Conservation (phyloP, 2,329 filamentous ascomycete genomes). For the Coniochaeta prunicola region DNA sequence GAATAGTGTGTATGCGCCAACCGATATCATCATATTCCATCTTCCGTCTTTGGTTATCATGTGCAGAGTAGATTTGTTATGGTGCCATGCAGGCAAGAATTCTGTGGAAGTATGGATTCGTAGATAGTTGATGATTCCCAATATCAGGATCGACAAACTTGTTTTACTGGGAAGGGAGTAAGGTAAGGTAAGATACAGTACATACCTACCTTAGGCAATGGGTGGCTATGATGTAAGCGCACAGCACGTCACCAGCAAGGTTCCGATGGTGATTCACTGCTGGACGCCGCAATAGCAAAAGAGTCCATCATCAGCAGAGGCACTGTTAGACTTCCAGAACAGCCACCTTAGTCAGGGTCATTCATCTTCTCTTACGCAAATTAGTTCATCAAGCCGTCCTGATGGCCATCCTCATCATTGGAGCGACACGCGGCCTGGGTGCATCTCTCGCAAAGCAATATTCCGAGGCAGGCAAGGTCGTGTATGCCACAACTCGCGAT, state of each 20-base stretch:
- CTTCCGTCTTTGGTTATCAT: too few species aligned
- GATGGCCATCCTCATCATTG: slow-evolving; percentile 49
- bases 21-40: too few species aligned
- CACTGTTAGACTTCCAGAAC: too few species aligned
- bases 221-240: not conserved
- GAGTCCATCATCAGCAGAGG: too few species aligned
- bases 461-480: slow-evolving; percentile 35
- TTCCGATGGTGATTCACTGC: not conserved
- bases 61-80: too few species aligned
- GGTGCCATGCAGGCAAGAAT: too few species aligned
- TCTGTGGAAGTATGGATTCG: too few species aligned
- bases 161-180: too few species aligned
- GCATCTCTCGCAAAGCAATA: slow-evolving; percentile 54
- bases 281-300: not conserved
- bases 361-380: too few species aligned
- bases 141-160: too few species aligned
- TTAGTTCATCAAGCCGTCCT: not conserved
- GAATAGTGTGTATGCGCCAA: not conserved
- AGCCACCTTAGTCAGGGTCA: too few species aligned
- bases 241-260: not conserved
- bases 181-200: not conserved
- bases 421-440: slow-evolving; percentile 62
- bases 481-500: slow-evolving; percentile 35
- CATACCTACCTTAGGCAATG: not conserved
- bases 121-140: too few species aligned